Base-by-base conservation (phyloP, 768 basidiomycete genomes). In the Trametes maxima region DNA sequence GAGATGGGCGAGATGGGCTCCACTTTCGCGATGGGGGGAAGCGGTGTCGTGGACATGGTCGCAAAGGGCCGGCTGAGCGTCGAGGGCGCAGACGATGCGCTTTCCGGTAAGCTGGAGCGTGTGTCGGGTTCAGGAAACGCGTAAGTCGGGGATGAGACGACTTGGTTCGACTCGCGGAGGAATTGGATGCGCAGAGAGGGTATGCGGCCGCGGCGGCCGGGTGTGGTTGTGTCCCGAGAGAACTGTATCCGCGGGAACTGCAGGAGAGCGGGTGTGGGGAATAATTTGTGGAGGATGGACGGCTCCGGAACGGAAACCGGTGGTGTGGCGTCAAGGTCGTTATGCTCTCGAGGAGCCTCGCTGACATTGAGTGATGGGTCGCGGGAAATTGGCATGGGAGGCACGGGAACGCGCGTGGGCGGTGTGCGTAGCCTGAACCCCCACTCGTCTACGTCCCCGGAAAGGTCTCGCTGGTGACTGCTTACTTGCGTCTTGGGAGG, bases 161-260 rank as follows among this genome's bases (percentile, higher is more conserved):
- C 40, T 7, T 54, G 56, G 16, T 49, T 54, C 8, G 56, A 58
- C 51, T 63, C 62, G 25, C 57, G 62, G 12, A 50, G 21, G 56
- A 63, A 63, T 46, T 63, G 56, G 25, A 63, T 57, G 45, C 39
- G 51, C 39, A 63, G 56, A 4, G 62, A 63, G 28, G 62, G 62
- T 0, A 58, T n/a, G 43, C 62, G 62, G 16, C 62, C 56, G 4
- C 54, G 13, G 13, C 62, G 28, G 28, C 28, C 28, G 28, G 28
- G 62, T 0, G 51, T 42, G 28, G 58, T n/a, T n/a, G n/a, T 54
- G 16, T 35, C 14, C 13, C 62, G 56, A 0, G 52, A 21, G 40
- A 63, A 58, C 39, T 49, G 44, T 17, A 63, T 16, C 19, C 35
- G 25, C 10, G 61, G 45, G 14, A 62, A 42, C 5, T 44, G 50